Conservation (phyloP, 768 basidiomycete genomes). For the Russula vinacea region DNA sequence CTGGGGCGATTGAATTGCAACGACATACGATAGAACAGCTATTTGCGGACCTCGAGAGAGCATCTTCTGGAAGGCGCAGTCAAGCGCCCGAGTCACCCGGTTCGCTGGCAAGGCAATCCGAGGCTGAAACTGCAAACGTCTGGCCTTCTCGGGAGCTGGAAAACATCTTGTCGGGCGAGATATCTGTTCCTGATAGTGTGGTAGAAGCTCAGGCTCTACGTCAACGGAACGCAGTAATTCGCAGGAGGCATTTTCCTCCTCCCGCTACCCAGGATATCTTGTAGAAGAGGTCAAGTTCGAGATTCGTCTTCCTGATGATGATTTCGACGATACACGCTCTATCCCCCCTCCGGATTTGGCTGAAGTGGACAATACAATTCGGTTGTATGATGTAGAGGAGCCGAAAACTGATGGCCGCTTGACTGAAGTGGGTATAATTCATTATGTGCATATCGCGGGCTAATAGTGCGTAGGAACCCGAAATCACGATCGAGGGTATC, state of each 20-base stretch:
- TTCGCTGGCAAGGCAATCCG: background rate
- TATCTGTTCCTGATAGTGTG: slow-evolving; percentile 7
- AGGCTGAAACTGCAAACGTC: background rate
- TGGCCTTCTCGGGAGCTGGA: slow-evolving; percentile 25
- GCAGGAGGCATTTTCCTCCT: background rate
- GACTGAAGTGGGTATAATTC: slow-evolving; percentile 13
- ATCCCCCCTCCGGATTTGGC: slow-evolving; percentile 16
- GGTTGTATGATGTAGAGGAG: slow-evolving; percentile 23
- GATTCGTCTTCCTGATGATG: background rate
- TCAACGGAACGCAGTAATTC: background rate
- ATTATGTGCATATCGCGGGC: background rate
- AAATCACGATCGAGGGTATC: background rate
- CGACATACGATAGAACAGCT: slow-evolving; percentile 19
- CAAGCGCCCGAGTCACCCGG: background rate
- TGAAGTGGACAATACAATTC: slow-evolving; percentile 3
- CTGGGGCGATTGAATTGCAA: background rate
- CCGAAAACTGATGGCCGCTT: slow-evolving; percentile 12
- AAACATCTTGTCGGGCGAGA: slow-evolving; percentile 11
- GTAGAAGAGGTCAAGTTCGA: slow-evolving; percentile 17
- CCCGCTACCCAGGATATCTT: slow-evolving; percentile 13
- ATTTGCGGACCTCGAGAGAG: slow-evolving; percentile 16
- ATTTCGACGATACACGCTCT: slow-evolving; percentile 16
- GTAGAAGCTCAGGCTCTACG: background rate
- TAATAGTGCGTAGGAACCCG: slow-evolving; percentile 14
- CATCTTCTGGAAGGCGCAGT: background rate